A percentile compares a stretch with the other conserved stretches of the same genome.
These are phyloP conservation scores for Aspergillus chevalieri DNA, from an alignment of 2,329 filamentous ascomycete species.

Conservation along the genomic window DNA sequence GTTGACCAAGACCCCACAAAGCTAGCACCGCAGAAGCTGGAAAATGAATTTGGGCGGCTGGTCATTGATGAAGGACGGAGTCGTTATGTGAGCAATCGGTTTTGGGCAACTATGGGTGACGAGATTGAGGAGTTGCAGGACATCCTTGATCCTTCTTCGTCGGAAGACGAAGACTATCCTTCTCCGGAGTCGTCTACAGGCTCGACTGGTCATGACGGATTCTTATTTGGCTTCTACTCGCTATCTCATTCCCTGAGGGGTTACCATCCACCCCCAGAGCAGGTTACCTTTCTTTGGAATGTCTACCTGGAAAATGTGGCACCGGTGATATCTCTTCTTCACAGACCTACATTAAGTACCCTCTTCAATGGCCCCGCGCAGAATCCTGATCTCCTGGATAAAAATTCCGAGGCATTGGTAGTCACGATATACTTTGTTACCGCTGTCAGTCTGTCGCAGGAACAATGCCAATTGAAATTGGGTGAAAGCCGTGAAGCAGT, in stretches of 20 bases:
- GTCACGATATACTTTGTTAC: slow-evolving; percentile 59
- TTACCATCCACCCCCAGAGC: slow-evolving; percentile 50
- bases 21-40: slow-evolving; percentile 18
- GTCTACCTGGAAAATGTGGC: slow-evolving; percentile 57
- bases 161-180: slow-evolving; percentile 51
- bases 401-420: slow-evolving; percentile 51
- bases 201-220: slow-evolving; percentile 49
- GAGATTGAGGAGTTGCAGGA: slow-evolving; percentile 60
- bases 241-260: slow-evolving; percentile 49
- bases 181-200: slow-evolving; percentile 38
- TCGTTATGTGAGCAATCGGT: slow-evolving; percentile 57
- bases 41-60: slow-evolving; percentile 50
- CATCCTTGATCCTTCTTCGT: slow-evolving; percentile 52
- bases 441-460: slow-evolving; percentile 37
- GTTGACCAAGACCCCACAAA: slow-evolving; percentile 18
- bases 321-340: slow-evolving; percentile 55
- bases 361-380: slow-evolving; percentile 47
- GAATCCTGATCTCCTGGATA: slow-evolving; percentile 46
- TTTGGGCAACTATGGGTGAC: slow-evolving; percentile 57
- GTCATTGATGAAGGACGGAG: slow-evolving; percentile 56
- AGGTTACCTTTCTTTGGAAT: slow-evolving; percentile 51
- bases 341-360: slow-evolving; percentile 49
- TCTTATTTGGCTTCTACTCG: slow-evolving; percentile 56
- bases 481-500: slow-evolving; percentile 47
- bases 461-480: slow-evolving; percentile 40